A percentile compares a stretch with the other conserved stretches of the same genome.
Evolutionary conservation across 306 rosid genomes (phyloP).

Genomic region (Leucaena leucocephala): DNA sequence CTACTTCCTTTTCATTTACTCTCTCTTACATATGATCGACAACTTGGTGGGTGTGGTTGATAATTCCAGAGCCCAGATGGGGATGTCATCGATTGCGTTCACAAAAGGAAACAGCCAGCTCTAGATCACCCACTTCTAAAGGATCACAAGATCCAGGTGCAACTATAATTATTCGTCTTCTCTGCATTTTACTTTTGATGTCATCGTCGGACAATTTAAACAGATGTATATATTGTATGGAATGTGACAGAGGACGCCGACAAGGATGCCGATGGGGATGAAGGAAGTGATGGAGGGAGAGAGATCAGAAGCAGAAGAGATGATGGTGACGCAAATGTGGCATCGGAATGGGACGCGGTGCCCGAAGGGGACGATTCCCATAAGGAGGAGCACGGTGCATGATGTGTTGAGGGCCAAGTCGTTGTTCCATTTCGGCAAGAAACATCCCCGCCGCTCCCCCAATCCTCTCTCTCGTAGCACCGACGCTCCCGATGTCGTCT

Average conservation of each 20-base stretch:
- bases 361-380: conserved; percentile 81
- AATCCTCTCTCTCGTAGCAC: conserved; percentile 26
- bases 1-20: not conserved
- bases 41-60: not conserved
- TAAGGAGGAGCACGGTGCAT: conserved; percentile 64
- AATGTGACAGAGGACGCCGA: conserved; percentile 68
- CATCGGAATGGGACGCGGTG: conserved; percentile 80
- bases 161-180: not conserved
- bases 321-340: conserved; percentile 70
- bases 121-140: conserved; percentile 63
- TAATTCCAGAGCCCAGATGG: conserved; percentile 74
- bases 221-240: no score
- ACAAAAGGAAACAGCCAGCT: conserved; percentile 64
- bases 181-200: not conserved
- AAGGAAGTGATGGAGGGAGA: conserved; percentile 7
- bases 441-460: conserved; percentile 35
- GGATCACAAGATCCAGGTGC: conserved; percentile 70
- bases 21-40: not conserved
- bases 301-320: not conserved
- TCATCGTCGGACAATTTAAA: not conserved
- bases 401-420: conserved; percentile 86
- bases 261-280: conserved; percentile 54
- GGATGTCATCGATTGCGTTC: conserved; percentile 62
- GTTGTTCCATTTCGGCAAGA: conserved; percentile 79
- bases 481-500: conserved; percentile 73